phyloP scores from a whole-genome alignment of 345 rosid species.

The Angophora floribunda region DNA sequence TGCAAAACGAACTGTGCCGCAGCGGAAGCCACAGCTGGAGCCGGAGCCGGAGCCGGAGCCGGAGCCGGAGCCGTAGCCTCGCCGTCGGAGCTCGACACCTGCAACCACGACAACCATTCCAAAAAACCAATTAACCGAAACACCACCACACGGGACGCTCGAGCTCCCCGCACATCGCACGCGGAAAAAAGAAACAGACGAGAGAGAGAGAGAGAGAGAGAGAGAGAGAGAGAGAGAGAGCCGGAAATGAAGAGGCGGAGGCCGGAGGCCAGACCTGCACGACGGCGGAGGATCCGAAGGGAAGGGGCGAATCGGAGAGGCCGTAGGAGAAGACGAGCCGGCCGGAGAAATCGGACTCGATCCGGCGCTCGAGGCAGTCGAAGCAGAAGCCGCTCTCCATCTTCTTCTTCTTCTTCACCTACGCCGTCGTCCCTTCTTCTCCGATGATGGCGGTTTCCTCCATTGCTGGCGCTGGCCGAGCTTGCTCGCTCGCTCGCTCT shows the following conservation, averaged over 20 bases:
- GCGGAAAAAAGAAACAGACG: background rate
- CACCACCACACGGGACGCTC: background rate
- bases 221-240: background rate
- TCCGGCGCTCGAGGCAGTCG: slow-evolving; percentile 64
- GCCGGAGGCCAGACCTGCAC: slow-evolving; percentile 33
- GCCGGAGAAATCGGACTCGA: slow-evolving; percentile 62
- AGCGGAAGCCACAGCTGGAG: background rate
- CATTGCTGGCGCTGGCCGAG: background rate
- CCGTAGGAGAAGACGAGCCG: slow-evolving; percentile 49
- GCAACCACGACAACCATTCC: slow-evolving; percentile 3
- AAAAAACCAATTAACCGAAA: background rate
- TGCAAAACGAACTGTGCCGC: slow-evolving; percentile 54
- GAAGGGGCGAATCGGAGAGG: slow-evolving; percentile 60
- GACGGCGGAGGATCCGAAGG: slow-evolving; percentile 67
- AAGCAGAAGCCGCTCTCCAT: slow-evolving; percentile 22
- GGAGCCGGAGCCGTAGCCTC: slow-evolving; percentile 1
- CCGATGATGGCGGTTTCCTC: background rate
- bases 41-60: background rate
- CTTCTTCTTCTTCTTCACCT: background rate
- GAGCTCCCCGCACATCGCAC: background rate
- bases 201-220: no score
- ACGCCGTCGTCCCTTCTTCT: background rate
- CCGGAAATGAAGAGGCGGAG: background rate
- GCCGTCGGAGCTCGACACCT: slow-evolving; percentile 34
- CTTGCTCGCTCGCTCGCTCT: background rate